phyloP scores from a whole-genome alignment of 225 moss, liverwort and hornwort genomes.

The Marchantia polymorpha region DNA sequence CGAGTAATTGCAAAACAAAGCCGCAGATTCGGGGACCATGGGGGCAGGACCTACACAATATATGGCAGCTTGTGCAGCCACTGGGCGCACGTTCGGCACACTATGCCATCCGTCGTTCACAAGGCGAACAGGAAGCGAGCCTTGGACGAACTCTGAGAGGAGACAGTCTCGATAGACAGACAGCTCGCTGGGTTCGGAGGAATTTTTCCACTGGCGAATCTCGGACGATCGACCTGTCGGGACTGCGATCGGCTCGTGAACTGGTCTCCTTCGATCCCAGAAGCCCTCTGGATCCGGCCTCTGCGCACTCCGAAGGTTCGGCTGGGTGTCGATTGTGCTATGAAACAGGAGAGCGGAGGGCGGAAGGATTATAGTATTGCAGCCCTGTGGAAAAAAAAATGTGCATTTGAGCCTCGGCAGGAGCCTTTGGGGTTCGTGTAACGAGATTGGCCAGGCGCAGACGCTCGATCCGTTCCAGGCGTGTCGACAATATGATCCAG shows the following conservation, averaged over 20 bases:
- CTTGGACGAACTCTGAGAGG: neutral
- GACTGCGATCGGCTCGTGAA: neutral
- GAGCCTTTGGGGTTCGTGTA: neutral
- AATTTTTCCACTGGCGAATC: neutral
- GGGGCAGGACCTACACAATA: neutral
- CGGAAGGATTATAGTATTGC: neutral
- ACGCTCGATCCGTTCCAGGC: conserved; percentile 11
- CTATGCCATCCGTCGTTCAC: neutral
- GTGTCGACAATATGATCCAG: conserved; percentile 1
- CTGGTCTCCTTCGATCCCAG: neutral
- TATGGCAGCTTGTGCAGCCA: neutral
- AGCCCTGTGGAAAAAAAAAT: neutral
- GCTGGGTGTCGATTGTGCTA: neutral
- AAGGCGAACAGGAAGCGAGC: neutral
- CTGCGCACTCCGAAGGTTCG: neutral
- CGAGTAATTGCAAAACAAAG: neutral
- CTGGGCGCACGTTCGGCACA: conserved; percentile 9
- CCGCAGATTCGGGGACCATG: neutral
- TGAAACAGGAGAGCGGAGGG: neutral
- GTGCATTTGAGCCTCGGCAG: neutral
- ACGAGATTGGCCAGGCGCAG: neutral
- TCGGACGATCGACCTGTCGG: neutral
- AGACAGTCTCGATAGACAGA: neutral
- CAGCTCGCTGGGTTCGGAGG: neutral
- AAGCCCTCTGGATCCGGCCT: neutral